phyloP scores from a whole-genome alignment of 495 filamentous ascomycete genomes.

The Trichoderma reesei region DNA sequence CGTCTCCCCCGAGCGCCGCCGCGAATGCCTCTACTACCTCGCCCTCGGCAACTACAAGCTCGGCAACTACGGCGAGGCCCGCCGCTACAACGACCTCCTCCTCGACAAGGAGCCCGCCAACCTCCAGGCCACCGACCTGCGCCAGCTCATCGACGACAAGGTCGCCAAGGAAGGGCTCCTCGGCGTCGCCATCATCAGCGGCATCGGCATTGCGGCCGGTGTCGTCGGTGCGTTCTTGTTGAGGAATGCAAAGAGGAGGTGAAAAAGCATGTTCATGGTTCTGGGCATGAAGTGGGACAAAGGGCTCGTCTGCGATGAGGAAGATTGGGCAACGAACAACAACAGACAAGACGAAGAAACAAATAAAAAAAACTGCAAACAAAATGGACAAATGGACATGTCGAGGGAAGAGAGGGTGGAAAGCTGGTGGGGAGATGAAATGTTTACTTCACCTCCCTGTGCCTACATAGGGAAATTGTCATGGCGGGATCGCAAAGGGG shows the following conservation, averaged over 20 bases:
- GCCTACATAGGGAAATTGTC: no score
- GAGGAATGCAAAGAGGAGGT: conserved; percentile 37
- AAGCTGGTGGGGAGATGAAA: no score
- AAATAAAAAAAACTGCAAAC: not conserved
- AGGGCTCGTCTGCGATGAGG: no score
- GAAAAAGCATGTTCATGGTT: not conserved
- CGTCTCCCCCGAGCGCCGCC: conserved; percentile 75
- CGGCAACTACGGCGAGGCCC: conserved; percentile 90
- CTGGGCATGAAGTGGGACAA: no score
- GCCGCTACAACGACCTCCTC: conserved; percentile 86
- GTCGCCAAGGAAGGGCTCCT: conserved; percentile 88
- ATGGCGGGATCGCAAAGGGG: no score
- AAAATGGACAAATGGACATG: not conserved
- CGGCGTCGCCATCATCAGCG: conserved; percentile 94
- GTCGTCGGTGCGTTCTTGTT: conserved; percentile 81
- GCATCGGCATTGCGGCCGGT: conserved; percentile 86
- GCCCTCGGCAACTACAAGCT: conserved; percentile 96
- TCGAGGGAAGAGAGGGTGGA: not conserved
- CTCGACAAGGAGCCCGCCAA: conserved; percentile 84
- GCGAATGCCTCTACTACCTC: conserved; percentile 97
- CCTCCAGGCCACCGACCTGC: conserved; percentile 76
- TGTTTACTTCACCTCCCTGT: no score
- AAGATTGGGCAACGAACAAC: no score
- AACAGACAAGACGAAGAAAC: not conserved
- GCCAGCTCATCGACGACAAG: conserved; percentile 84